Conservation (phyloP, 2,329 filamentous ascomycete species). For the Calonectria montana region DNA sequence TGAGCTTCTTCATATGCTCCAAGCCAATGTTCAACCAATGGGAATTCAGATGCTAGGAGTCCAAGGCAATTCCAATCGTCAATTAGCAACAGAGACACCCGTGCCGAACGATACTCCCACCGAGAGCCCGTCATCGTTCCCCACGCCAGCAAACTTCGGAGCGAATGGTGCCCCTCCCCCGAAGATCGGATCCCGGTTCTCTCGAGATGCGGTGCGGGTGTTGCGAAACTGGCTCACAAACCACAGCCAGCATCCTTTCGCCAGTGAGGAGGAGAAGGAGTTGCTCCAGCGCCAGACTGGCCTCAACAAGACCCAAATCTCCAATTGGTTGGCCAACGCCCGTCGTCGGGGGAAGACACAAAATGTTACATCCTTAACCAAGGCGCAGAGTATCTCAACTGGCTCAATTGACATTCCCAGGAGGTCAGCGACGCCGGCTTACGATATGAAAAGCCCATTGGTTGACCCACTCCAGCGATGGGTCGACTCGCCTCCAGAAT, state of each 20-base stretch:
- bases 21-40: constrained; percentile 3
- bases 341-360: constrained; percentile 78
- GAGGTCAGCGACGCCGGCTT: constrained; percentile 4
- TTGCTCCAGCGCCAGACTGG: constrained; percentile 76
- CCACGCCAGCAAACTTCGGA: neutral
- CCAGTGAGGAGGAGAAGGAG: constrained; percentile 83
- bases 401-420: constrained; percentile 8
- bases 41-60: neutral
- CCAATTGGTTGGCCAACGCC: constrained; percentile 89
- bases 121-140: neutral
- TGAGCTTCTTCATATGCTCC: constrained; percentile 13
- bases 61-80: neutral
- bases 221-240: constrained; percentile 33
- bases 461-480: constrained; percentile 40
- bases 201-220: constrained; percentile 28
- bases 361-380: constrained; percentile 28
- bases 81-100: neutral
- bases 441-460: neutral
- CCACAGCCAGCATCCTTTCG: constrained; percentile 75
- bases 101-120: neutral
- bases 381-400: neutral
- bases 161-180: constrained; percentile 22
- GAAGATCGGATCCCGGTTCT: constrained; percentile 40
- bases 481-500: constrained; percentile 43
- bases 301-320: constrained; percentile 80